Evolutionary conservation across 768 basidiomycete genomes (phyloP).

Genomic region (Tylopilus sp.): DNA sequence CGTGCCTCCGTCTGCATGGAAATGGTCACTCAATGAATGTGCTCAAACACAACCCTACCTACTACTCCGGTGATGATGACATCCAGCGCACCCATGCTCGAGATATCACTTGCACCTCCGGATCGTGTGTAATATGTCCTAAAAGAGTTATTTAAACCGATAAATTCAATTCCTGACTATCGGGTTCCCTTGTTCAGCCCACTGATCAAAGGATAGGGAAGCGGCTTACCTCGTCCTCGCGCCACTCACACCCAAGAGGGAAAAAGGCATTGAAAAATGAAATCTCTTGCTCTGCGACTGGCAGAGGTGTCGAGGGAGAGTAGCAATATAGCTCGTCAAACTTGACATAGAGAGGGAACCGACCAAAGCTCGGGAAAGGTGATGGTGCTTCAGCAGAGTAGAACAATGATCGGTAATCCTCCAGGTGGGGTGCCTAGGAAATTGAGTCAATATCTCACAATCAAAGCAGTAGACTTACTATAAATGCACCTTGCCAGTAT

Average conservation of each 20-base stretch:
- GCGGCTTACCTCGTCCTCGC: constrained; percentile 27
- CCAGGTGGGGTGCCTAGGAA: constrained; percentile 37
- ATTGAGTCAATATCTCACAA: background rate
- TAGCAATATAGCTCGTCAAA: constrained; percentile 48
- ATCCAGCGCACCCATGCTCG: constrained; percentile 34
- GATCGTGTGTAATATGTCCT: constrained; percentile 35
- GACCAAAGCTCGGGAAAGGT: constrained; percentile 34
- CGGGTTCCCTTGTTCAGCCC: background rate
- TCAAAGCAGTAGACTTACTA: constrained; percentile 33
- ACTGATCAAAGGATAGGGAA: background rate
- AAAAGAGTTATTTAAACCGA: constrained; percentile 34
- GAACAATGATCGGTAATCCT: constrained; percentile 39
- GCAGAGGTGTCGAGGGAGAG: constrained; percentile 33
- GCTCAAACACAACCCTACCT: constrained; percentile 13
- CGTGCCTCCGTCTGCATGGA: constrained; percentile 42
- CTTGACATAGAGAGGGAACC: constrained; percentile 46
- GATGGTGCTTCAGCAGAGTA: constrained; percentile 32
- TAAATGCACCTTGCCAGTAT: constrained; percentile 47
- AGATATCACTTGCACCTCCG: constrained; percentile 11
- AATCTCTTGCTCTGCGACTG: constrained; percentile 32
- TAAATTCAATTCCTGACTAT: constrained; percentile 31
- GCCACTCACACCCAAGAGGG: constrained; percentile 37
- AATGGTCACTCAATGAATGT: background rate
- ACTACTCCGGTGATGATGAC: constrained; percentile 55
- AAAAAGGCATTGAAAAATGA: constrained; percentile 47